phyloP scores from a whole-genome alignment of 2,329 filamentous ascomycete genomes.

The Sphaerulina vaccinii region DNA sequence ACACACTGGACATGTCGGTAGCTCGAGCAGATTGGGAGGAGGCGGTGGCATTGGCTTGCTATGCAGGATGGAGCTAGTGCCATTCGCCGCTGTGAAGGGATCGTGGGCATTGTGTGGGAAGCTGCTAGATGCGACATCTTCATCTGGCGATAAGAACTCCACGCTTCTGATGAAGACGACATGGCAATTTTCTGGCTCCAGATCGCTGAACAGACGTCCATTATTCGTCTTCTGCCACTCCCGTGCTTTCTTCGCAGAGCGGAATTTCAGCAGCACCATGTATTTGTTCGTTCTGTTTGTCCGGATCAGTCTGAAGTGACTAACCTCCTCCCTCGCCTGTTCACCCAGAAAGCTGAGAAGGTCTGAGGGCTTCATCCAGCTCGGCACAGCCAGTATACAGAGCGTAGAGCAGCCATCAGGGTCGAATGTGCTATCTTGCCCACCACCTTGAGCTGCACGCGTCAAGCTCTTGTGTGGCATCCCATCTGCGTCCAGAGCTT shows the following conservation, averaged over 20 bases:
- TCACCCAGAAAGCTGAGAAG: slow-evolving; percentile 90
- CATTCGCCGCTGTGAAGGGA: slow-evolving; percentile 52
- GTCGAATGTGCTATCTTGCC: slow-evolving; percentile 37
- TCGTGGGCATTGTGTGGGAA: slow-evolving; percentile 62
- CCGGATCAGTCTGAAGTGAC: slow-evolving; percentile 91
- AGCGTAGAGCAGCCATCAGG: slow-evolving; percentile 77
- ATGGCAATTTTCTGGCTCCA: slow-evolving; percentile 84
- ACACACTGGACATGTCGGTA: slow-evolving; percentile 94
- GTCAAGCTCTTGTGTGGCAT: slow-evolving; percentile 38
- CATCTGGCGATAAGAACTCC: slow-evolving; percentile 68
- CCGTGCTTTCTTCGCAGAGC: slow-evolving; percentile 68
- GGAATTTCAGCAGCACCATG: slow-evolving; percentile 93
- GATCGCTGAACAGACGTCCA: slow-evolving; percentile 78
- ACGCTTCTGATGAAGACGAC: slow-evolving; percentile 93
- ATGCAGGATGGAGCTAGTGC: slow-evolving; percentile 23
- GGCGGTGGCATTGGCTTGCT: slow-evolving; percentile 66
- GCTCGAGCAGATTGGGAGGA: slow-evolving; percentile 81
- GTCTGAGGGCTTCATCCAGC: slow-evolving; percentile 86
- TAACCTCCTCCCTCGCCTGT: slow-evolving; percentile 79
- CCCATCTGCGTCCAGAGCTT: slow-evolving; percentile 56
- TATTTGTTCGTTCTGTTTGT: slow-evolving; percentile 87
- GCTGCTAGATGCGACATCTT: slow-evolving; percentile 50
- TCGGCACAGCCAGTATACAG: slow-evolving; percentile 91
- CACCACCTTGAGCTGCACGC: slow-evolving; percentile 10
- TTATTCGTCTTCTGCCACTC: slow-evolving; percentile 86